Evolutionary conservation across 371 early-diverging fungal genomes (phyloP), one percentile per base, ranked within the genome.

Genomic region (Mucor velutinosus): DNA sequence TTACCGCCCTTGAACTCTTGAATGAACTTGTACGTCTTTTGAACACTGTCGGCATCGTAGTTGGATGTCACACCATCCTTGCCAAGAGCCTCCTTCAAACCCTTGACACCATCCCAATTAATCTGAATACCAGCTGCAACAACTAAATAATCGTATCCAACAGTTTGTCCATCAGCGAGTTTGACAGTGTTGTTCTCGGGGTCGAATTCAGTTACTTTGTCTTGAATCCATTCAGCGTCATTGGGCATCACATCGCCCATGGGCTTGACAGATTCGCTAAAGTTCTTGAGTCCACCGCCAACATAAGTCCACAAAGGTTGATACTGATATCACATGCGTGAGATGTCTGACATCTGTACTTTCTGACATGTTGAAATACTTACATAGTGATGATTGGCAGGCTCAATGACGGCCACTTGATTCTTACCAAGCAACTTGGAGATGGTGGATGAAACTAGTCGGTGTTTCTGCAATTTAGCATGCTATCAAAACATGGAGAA

Each of bases 291-390:
- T 21, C 96, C 96, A 62, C 87, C 93, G 62, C 96, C 95, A 62
- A 95, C 93, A 85, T 92, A 92, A 6, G 94, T 94, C 89, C 93
- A 95, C 60, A 95, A 75, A 35, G 95, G 94, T 83, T 95, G 96
- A 75, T 95, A 93, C 89, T 90, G 67, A 11, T 12, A 27, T 57
- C 14, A 23, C 53, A 53, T 14, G 27, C 12, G 23, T 49, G 21
- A 51, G 51, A 51, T 51, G 51, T 23, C 51, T 51, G 7, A 25
- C 35, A 11, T n/a, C n/a, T n/a, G n/a, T n/a, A n/a, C n/a, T 27
- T 27, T 53, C 15, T 53, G 53, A 17, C 41, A 14, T 5, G 4
- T 19, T 4, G 8, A 33, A 7, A 25, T 4, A 73, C 85, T 78
- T 86, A 90, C 91, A 77, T 93, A 92, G 80, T 95, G 95, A 4